Percentiles rank a stretch among this genome's conserved stretches.
Conservation (phyloP, 768 basidiomycete genomes). For the Hericium erinaceus region DNA sequence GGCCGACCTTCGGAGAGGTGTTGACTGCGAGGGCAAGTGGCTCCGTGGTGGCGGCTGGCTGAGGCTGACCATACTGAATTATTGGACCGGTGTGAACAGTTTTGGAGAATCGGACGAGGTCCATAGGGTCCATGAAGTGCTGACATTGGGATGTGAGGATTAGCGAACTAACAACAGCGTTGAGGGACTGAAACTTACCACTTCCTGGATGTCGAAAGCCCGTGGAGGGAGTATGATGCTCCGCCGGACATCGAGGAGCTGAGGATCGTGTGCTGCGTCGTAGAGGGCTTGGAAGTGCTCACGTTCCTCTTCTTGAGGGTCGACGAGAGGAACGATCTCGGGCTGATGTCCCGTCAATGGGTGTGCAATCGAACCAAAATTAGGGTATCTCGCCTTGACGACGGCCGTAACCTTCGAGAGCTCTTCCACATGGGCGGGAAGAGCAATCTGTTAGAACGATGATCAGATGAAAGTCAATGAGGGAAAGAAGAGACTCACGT, state of each 20-base stretch:
- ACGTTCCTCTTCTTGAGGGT: neutral
- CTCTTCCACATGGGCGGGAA: no score
- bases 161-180: neutral
- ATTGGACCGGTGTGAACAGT: no score
- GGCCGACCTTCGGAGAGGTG: neutral
- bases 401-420: no score
- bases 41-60: no score
- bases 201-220: neutral
- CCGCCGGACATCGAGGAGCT: neutral
- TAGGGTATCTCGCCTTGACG: no score
- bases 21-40: no score
- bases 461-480: no score
- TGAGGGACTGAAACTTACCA: neutral
- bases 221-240: neutral
- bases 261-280: constrained; percentile 1
- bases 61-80: neutral
- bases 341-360: no score
- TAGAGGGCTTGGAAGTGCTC: neutral
- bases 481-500: no score
- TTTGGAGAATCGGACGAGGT: constrained; percentile 1
- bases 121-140: neutral
- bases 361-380: no score
- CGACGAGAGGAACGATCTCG: neutral
- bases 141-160: neutral
- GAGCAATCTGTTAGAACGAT: no score